Evolutionary conservation across 1,139 yeast species (phyloP).

Genomic region (Lodderomyces pseudojiufengensis): DNA sequence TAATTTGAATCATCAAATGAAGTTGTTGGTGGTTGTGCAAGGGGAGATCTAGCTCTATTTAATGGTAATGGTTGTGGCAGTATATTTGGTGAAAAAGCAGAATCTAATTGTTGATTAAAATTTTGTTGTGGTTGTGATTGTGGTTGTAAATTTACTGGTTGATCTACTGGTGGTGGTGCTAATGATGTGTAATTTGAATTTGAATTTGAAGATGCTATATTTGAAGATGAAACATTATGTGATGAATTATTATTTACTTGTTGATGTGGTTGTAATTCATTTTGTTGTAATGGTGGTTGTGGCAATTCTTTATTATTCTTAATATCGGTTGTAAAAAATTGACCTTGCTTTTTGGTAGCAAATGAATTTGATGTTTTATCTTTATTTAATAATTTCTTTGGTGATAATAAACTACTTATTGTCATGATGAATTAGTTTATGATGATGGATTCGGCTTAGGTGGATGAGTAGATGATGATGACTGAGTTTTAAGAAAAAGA

Average conservation of each 20-base stretch:
- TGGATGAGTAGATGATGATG: no score
- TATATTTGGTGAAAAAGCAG: background rate
- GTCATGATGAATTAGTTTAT: slow-evolving; percentile 2
- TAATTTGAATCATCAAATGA: background rate
- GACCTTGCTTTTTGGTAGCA: background rate
- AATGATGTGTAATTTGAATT: background rate
- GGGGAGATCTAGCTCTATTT: slow-evolving; percentile 9
- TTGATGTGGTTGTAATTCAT: background rate
- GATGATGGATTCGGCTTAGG: no score
- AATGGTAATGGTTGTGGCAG: slow-evolving; percentile 3
- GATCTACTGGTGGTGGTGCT: slow-evolving; percentile 1
- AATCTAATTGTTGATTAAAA: background rate
- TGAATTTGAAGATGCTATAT: slow-evolving; percentile 1
- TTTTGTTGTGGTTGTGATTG: slow-evolving; percentile 5
- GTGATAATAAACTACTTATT: slow-evolving; percentile 8
- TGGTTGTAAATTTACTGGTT: no score
- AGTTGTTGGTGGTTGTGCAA: slow-evolving; percentile 12
- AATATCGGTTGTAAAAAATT: slow-evolving; percentile 2
- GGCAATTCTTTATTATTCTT: background rate
- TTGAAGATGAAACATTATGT: background rate
- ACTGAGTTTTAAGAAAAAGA: no score
- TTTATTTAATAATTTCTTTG: slow-evolving; percentile 4
- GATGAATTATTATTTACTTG: background rate
- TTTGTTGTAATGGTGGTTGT: background rate
- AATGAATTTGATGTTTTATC: background rate